Evolutionary conservation across 495 filamentous ascomycete genomes (phyloP).

Genomic region (Extremus antarcticus): DNA sequence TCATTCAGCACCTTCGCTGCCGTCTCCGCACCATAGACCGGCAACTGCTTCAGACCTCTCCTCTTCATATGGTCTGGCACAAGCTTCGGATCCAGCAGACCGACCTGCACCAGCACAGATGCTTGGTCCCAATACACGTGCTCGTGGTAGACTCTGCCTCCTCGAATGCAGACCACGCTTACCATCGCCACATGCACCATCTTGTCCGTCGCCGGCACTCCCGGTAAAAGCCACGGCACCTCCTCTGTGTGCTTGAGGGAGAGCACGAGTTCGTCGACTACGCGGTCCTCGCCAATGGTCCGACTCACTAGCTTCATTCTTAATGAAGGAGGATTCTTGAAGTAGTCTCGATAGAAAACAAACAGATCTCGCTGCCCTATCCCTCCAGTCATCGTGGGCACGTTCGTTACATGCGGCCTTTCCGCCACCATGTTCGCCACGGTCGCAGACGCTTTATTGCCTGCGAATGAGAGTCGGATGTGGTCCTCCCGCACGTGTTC

Average conservation of each 20-base stretch:
- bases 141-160: slow-evolving; percentile 65
- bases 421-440: neutral
- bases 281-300: slow-evolving; percentile 49
- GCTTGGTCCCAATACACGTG: slow-evolving; percentile 87
- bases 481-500: slow-evolving; percentile 53
- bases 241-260: slow-evolving; percentile 60
- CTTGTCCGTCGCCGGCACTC: slow-evolving; percentile 58
- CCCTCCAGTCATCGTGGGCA: slow-evolving; percentile 56
- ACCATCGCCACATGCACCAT: slow-evolving; percentile 62
- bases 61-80: slow-evolving; percentile 34
- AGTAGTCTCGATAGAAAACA: slow-evolving; percentile 63
- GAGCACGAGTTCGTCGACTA: slow-evolving; percentile 49
- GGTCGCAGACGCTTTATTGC: slow-evolving; percentile 25
- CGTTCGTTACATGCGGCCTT: slow-evolving; percentile 44
- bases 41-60: slow-evolving; percentile 49
- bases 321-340: slow-evolving; percentile 62
- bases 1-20: slow-evolving; percentile 26
- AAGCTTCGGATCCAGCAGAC: slow-evolving; percentile 56
- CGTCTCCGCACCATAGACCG: slow-evolving; percentile 53
- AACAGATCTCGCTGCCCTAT: slow-evolving; percentile 53
- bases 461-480: slow-evolving; percentile 28
- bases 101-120: slow-evolving; percentile 64
- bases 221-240: slow-evolving; percentile 74
- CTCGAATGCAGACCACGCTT: slow-evolving; percentile 63
- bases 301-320: slow-evolving; percentile 59